Percentiles rank a stretch among this genome's conserved stretches.
Conservation (phyloP, 495 filamentous ascomycete species). For the Neurospora terricola region DNA sequence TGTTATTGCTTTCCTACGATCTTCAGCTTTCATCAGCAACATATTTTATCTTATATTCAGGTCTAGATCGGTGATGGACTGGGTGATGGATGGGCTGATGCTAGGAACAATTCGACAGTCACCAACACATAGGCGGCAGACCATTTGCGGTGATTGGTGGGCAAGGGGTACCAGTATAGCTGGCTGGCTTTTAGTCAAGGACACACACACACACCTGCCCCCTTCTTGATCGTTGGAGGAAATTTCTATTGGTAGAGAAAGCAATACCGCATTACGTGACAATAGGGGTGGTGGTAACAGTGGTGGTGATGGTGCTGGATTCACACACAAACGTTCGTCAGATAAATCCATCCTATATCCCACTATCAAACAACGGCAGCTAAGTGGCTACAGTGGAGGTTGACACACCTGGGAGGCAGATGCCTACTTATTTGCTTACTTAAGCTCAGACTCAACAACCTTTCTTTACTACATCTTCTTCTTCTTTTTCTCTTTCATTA, state of each 20-base stretch:
- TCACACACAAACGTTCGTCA: not conserved
- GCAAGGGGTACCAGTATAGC: not conserved
- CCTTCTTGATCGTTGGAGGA: not conserved
- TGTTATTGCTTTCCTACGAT: not conserved
- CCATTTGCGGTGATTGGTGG: not conserved
- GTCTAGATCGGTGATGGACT: not conserved
- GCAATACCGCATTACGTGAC: not conserved
- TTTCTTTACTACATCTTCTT: not conserved
- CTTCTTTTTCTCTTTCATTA: not conserved
- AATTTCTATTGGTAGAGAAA: not conserved
- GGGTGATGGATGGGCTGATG: not conserved
- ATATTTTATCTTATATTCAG: not conserved
- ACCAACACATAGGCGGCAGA: not conserved
- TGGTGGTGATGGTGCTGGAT: not conserved
- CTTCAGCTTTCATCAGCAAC: not conserved
- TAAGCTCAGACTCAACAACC: not conserved
- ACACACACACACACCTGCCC: not conserved
- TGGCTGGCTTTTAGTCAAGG: not conserved
- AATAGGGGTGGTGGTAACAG: not conserved
- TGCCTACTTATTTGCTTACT: not conserved
- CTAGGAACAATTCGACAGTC: not conserved
- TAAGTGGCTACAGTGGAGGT: too few relatives aligned
- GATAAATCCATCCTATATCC: not conserved
- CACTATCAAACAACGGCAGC: too few relatives aligned
- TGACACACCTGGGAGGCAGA: too few relatives aligned